Base-by-base conservation (phyloP, 805 yeast species). In the Ascoidea asiatica region DNA sequence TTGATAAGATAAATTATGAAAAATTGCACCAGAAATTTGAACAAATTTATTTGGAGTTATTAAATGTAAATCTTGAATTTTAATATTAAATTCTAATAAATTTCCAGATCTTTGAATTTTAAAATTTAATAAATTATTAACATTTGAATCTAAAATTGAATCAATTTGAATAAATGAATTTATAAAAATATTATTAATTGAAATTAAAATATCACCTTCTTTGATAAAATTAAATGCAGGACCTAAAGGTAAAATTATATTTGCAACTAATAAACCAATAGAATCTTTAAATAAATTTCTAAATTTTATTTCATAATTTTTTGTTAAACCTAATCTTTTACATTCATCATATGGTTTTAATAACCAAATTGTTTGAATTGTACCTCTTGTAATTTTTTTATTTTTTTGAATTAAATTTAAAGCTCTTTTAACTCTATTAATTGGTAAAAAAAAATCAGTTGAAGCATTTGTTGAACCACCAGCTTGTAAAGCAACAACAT, bases 401-500 rank as follows among this genome's bases (percentile, higher is more conserved):
- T 61, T 56, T 2, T 62, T 54, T 59, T 84, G 95, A 20, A 88
- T 63, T 54, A 95, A 85, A 48, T 66, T 65, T 50, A 89, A 70
- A 0, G 96, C 95, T 50, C 97, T 74, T 48, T 76, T 62, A 1
- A 89, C 94, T 56, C 96, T 69, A 60, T 78, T 79, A 5, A 89
- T 75, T 0, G 97, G 97, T 43, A 89, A 63, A 57, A 89, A 89
- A 64, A 85, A 89, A 64, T 89, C 97, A 0, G 96, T 89, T 0
- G 96, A 85, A 1, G 95, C 89, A 52, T 84, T 92, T 1, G 88
- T 75, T 5, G 84, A 76, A 2, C 97, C 97, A 56, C 97, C 97
- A 1, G 97, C 97, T 62, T 87, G 95, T 43, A 89, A 65, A 0
- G 97, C 96, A 18, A 89, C 85, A 0, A 90, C 95, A 55, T 77